phyloP scores from a whole-genome alignment of 2,329 filamentous ascomycete genomes.

The Parasarocladium wereldwijsianum region DNA sequence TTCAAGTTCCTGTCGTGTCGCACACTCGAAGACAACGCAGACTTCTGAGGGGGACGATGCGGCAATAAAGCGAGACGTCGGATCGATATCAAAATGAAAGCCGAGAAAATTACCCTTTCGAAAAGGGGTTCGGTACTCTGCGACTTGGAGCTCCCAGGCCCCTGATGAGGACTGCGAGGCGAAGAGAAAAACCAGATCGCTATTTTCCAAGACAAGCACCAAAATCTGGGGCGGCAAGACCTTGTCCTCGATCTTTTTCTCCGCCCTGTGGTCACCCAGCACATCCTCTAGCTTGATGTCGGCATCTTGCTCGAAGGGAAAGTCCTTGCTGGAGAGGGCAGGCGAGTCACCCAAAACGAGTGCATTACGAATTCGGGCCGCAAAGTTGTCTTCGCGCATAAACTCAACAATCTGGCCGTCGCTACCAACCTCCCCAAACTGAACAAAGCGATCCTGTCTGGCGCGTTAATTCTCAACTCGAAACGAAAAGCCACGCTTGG shows the following conservation, averaged over 20 bases:
- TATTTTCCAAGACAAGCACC: slow-evolving; percentile 59
- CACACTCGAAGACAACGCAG: slow-evolving; percentile 59
- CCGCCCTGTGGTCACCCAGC: not conserved
- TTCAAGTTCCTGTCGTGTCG: slow-evolving; percentile 36
- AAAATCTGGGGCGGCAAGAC: slow-evolving; percentile 63
- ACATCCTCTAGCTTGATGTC: slow-evolving; percentile 23
- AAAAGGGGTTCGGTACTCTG: slow-evolving; percentile 41
- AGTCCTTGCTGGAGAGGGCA: slow-evolving; percentile 17
- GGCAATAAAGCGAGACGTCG: slow-evolving; percentile 53
- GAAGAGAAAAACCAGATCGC: slow-evolving; percentile 65
- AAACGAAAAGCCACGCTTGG: no score
- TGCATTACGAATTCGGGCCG: slow-evolving; percentile 63
- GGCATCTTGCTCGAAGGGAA: slow-evolving; percentile 9
- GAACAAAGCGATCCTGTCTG: slow-evolving; percentile 56
- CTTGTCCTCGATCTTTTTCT: no score
- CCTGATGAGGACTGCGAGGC: slow-evolving; percentile 31
- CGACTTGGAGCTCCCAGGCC: slow-evolving; percentile 44
- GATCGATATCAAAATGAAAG: slow-evolving; percentile 62
- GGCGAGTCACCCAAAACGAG: slow-evolving; percentile 49
- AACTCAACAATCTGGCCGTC: slow-evolving; percentile 62
- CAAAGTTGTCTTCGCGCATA: slow-evolving; percentile 67
- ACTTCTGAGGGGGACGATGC: slow-evolving; percentile 55
- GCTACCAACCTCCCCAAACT: slow-evolving; percentile 59
- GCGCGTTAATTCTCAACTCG: not conserved
- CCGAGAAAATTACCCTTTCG: slow-evolving; percentile 34